Evolutionary conservation across 345 rosid genomes (phyloP), one percentile per base, ranked within the genome.

Genomic region (Syzygium grande): DNA sequence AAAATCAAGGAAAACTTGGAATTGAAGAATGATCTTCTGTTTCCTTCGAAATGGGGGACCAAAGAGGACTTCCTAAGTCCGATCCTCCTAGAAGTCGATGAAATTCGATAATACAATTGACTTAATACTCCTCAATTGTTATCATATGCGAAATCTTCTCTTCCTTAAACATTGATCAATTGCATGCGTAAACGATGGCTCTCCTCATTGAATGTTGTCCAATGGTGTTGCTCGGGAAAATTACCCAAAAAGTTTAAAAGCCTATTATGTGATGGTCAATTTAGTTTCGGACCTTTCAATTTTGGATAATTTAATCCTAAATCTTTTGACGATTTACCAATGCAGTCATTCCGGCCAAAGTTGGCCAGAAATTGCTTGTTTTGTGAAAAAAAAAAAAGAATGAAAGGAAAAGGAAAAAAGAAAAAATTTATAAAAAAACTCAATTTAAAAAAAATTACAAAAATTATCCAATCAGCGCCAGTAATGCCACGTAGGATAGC

Each of bases 301-400:
- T 30, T 68, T 68, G 3, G 2, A 0, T 6, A 68, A 68, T 68
- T 68, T 30, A 30, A 7, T 68, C 9, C 2, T 17, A 34, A 30
- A 9, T 3, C 46, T 5, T 68, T 30, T 68, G 43, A 30, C 1
- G 1, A 34, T 68, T 30, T 16, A 13, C 3, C 3, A 30, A 30
- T 16, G 0, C 9, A 16, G 16, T 17, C 21, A 0, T 30, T 68
- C 0, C 0, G 2, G 41, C 0, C 11, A n/a, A 63, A n/a, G 6
- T 63, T n/a, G n/a, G 9, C n/a, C 2, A 10, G 8, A 29, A 65
- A 65, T 65, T 23, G 17, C 23, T 30, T 30, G n/a, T n/a, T n/a
- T n/a, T n/a, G n/a, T n/a, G n/a, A n/a, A n/a, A n/a, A n/a, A 29
- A 30, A 63, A 65, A 65, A 15, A 30, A 15, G 43, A 16, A 30